Evolutionary conservation across 129 eudicot genomes (phyloP).

Genomic region (Calendula officinalis): DNA sequence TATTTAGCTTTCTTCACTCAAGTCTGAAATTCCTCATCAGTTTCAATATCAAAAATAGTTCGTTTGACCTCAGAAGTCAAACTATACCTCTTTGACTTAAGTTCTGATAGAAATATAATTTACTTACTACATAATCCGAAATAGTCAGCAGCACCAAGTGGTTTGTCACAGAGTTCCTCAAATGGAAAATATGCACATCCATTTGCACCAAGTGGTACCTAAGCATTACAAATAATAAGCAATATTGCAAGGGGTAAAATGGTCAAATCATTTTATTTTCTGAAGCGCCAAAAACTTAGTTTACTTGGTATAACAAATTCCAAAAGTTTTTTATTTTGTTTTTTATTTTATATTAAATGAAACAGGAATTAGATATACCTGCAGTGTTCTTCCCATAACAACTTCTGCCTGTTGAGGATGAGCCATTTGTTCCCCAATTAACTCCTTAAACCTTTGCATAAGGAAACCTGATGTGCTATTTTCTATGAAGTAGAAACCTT

Average conservation of each 20-base stretch:
- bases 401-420: constrained; percentile 68
- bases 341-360: not conserved
- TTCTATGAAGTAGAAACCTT: constrained; percentile 79
- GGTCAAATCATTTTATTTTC: not conserved
- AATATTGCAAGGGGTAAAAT: not conserved
- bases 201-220: constrained; percentile 82
- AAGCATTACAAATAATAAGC: not conserved
- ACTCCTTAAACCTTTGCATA: constrained; percentile 56
- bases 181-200: constrained; percentile 90
- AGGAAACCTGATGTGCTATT: constrained; percentile 50
- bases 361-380: constrained; percentile 37
- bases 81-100: not conserved
- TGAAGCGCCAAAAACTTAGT: not conserved
- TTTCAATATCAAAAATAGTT: not conserved
- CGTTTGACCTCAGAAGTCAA: constrained; percentile 21
- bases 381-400: constrained; percentile 86
- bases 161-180: constrained; percentile 90
- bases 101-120: not conserved
- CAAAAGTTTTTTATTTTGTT: not conserved
- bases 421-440: constrained; percentile 53
- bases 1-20: not conserved
- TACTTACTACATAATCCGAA: constrained; percentile 86
- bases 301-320: not conserved
- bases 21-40: not conserved
- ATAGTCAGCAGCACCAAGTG: constrained; percentile 98